These are phyloP conservation scores for Macaranga tanarius DNA, from an alignment of 441 rosid genomes.

Conservation along the genomic window DNA sequence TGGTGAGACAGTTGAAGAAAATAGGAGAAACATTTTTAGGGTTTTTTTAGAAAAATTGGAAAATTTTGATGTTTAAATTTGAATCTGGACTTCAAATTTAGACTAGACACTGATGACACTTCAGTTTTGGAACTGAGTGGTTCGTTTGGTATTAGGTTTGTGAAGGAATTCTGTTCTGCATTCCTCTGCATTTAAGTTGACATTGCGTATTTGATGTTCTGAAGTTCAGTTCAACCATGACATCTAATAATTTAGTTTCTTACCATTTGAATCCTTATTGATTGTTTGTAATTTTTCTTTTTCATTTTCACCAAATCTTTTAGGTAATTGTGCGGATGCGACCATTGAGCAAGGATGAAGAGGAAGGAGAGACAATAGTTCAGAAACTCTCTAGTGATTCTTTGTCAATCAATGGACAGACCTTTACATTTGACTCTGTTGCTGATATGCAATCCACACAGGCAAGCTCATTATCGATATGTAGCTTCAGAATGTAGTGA, in stretches of 20 bases:
- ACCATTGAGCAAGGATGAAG: constrained; percentile 70
- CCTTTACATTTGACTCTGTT: constrained; percentile 87
- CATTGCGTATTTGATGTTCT: no score
- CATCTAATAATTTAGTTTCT: not conserved
- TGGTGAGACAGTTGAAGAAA: not conserved
- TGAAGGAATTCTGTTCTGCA: not conserved
- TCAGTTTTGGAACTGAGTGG: not conserved
- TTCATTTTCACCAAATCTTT: constrained; percentile 5
- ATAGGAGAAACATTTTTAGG: no score
- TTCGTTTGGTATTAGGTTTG: no score
- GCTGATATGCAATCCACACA: constrained; percentile 80
- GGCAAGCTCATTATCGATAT: constrained; percentile 35
- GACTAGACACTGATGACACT: not conserved
- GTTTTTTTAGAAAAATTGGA: not conserved
- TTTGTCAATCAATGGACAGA: constrained; percentile 70
- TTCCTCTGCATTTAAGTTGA: not conserved
- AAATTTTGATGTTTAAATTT: not conserved
- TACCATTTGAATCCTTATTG: not conserved
- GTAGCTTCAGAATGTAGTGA: not conserved
- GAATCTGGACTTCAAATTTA: not conserved
- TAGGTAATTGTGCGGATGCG: constrained; percentile 93
- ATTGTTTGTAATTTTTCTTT: not conserved
- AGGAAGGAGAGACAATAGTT: constrained; percentile 66
- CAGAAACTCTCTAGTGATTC: constrained; percentile 67
- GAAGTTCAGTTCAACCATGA: no score